Base-by-base conservation (phyloP, 169 alveolate species). In the Babesia ovis region DNA sequence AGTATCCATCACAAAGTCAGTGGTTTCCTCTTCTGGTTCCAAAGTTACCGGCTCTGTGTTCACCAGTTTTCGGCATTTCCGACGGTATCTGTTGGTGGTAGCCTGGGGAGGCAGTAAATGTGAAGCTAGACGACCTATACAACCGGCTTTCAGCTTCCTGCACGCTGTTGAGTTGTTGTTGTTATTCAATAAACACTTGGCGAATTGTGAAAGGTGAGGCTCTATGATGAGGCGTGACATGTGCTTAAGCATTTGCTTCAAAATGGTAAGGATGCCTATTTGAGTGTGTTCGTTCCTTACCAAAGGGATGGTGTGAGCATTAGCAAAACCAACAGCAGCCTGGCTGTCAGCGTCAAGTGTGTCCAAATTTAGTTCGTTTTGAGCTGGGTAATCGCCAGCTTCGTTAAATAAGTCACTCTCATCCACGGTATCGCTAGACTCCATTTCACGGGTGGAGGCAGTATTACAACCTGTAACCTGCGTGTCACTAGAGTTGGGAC, bases 201-300 rank as follows among this genome's bases (percentile, higher is more conserved):
- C 18, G 5, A 76, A 12, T 12, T 14, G 14, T 11, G 62, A 50
- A 43, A 76, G 34, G 31, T 76, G 69, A 9, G 59, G 56, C 0
- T 6, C 20, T 23, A 76, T 29, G 23, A 54, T 79, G 18, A 31
- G 37, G 9, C 57, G 25, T 12, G 57, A 43, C 62, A 76, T 57
- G 39, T 76, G 60, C 72, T 76, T 76, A 16, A 76, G 31, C 66
- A 76, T 76, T 64, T 76, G 85, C 56, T 76, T 76, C 51, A 76
- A 41, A 0, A 76, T 62, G 39, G 66, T 66, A 29, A 76, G 54
- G 9, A 76, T 64, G 9, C 85, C 85, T 11, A 76, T 76, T 18
- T 54, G 68, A 20, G 48, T 37, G 61, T 76, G 85, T 25, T 68
- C 73, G 60, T 74, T 62, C 20, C 18, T 46, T 9, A 12, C 27